Base-by-base conservation (phyloP, 2,329 filamentous ascomycete genomes). In the Stachybotrys elegans region DNA sequence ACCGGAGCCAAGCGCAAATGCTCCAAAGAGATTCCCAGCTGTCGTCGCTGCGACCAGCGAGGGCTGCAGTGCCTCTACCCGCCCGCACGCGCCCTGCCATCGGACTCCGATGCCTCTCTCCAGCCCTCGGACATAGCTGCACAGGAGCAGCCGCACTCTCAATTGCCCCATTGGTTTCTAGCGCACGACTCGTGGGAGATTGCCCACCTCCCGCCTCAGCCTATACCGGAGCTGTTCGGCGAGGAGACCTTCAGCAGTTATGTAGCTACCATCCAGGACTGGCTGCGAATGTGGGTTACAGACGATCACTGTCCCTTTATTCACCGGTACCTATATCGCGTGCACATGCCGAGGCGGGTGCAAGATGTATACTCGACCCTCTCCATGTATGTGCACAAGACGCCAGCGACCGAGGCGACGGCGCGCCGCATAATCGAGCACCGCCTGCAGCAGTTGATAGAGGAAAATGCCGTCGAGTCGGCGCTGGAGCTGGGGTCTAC, bases 1-100 rank as follows among this genome's bases (percentile, higher is more conserved):
- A 35, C 31, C 31, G 31, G 31, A 35, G 31, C 31, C 31, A 35
- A 35, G 31, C 31, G 31, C 31, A 35, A 35, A 35, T 35, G 31
- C 31, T 35, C 31, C 8, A 35, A 35, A 35, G 13, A 35, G 31
- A 17, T 35, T 35, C 31, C 31, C 31, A 35, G 13, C 19, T 35
- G 31, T 35, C 31, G 31, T 35, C 31, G 31, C 8, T 35, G 31
- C 31, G 31, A 35, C 31, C 31, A 35, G n/a, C 31, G 31, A 35
- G 31, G 31, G 31, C 31, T 35, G 31, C 31, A 35, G 31, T 35
- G 31, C 31, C 31, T 35, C 31, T 35, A 35, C 19, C 31, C 31
- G 31, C 31, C 31, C 31, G 31, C 31, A 35, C 31, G 31, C 31
- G 31, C 31, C 31, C 31, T 16, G 19, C 14, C 31, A n/a, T 35